Base-by-base conservation (phyloP, 2,329 filamentous ascomycete species). In the Aschersonia sp. region DNA sequence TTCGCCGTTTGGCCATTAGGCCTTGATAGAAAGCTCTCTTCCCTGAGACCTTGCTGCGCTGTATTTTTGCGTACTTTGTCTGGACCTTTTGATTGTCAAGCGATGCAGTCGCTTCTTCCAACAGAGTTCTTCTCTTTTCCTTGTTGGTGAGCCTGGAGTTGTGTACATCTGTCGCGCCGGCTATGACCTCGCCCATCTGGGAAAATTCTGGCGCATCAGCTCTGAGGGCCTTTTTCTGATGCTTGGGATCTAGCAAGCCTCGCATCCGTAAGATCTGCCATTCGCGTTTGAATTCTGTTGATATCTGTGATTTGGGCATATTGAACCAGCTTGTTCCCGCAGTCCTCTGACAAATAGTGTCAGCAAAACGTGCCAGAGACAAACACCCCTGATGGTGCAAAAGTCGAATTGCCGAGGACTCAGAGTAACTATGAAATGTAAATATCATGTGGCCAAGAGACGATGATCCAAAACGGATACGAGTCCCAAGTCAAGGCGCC, bases 21-120 rank as follows among this genome's bases (percentile, higher is more conserved):
- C 82, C 83, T 61, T 91, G 91, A 72, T 96, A 97, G 58, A 86
- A 84, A 1, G 77, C 81, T 67, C 91, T 96, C 70, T 88, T 94
- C 47, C 92, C 92, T 57, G 86, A 94, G 30, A 76, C 78, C 67
- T 94, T 97, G 52, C 75, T 75, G 46, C 73, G 73, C 62, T 96
- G 89, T 45, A 97, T 87, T 50, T 91, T 82, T 49, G 78, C 74
- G 65, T 95, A 97, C 66, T 94, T 96, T 59, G 74, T 77, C 72
- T 85, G 88, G 70, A 96, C 92, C 56, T 85, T 84, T 51, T 74
- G 69, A 30, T 80, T 77, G 31, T 65, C 55, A 45, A 64, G 54
- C 5, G 51, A 55, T 40, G 52, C 54, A 56, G 96, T 70, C 3
- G 92, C 77, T 61, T 96, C 89, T 53, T 94, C 87, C 1, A 92